Evolutionary conservation across 495 filamentous ascomycete species (phyloP).

Genomic region (Podospora pseudoanserina): DNA sequence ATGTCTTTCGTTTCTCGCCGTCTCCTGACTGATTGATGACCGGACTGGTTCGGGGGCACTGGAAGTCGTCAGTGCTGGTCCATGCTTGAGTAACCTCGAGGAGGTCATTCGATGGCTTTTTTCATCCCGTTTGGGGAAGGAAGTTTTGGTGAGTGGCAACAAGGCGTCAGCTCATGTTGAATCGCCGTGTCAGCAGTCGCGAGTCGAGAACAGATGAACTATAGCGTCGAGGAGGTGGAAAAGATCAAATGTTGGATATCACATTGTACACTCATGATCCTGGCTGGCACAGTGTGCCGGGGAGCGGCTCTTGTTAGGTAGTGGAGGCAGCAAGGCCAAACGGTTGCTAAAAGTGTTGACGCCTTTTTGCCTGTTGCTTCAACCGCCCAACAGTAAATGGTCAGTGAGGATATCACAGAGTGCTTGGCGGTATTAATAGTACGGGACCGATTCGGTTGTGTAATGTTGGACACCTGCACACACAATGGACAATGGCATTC

Average conservation of each 20-base stretch:
- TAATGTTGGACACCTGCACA: not conserved
- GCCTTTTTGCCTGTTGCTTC: conserved; percentile 14
- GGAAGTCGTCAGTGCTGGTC: not conserved
- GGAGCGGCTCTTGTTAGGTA: not conserved
- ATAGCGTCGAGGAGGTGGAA: not conserved
- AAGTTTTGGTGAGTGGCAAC: not conserved
- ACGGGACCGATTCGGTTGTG: not conserved
- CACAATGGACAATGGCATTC: not conserved
- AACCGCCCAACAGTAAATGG: not conserved
- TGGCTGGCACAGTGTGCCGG: not conserved
- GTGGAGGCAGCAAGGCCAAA: not conserved
- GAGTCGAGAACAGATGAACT: not conserved
- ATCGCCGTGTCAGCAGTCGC: not conserved
- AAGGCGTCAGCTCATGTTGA: conserved; percentile 1
- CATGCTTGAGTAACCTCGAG: not conserved
- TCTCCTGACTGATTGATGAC: not conserved
- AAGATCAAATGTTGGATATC: not conserved
- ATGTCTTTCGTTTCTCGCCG: not conserved
- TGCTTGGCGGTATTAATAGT: not conserved
- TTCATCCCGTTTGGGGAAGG: not conserved
- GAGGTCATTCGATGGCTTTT: not conserved
- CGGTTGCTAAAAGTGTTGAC: conserved; percentile 1
- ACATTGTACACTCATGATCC: not conserved
- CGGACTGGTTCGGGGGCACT: not conserved
- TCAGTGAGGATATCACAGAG: too few relatives aligned